Evolutionary conservation across 1,139 yeast genomes (phyloP), one percentile per base, ranked within the genome.

Genomic region (Pichia inconspicua): DNA sequence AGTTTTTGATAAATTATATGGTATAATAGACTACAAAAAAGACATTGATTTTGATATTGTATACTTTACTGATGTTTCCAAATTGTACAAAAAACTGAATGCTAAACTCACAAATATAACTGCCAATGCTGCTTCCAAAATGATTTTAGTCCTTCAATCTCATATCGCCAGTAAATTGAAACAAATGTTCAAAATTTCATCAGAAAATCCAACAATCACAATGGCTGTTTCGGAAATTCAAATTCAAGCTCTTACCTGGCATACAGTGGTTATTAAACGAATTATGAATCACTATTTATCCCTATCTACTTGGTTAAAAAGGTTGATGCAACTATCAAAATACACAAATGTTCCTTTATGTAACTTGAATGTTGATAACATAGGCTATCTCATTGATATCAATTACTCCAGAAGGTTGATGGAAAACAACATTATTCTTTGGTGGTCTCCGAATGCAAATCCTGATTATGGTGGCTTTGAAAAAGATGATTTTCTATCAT

Each of bases 391-490:
- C 58, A 84, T 92, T 54, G 99, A 92, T 67, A 75, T 92, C 40
- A 81, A 81, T 50, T 92, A 87, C 65, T 95, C 97, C 0, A 74
- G 98, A 60, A 75, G 82, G 49, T 73, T 92, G 48, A 71, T 73
- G 32, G 73, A 77, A 38, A 77, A 78, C 46, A 80, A 82, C 54
- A 77, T 87, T 46, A 84, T 90, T 3, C 67, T 92, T 43, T 94
- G 98, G 98, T 90, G 98, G 97, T 86, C 96, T 0, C 77, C 81
- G 3, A 74, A 74, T 36, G 87, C 95, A 1, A 67, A 76, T 42
- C 95, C 97, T 0, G 97, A 88, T 61, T 84, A 80, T 61, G 97
- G 96, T 38, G 97, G 97, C 0, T 65, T 73, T 46, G 94, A 89
- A 62, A 77, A 75, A 58, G 96, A 87, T 58, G 50, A 48, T 8